A percentile compares a stretch with the other conserved stretches of the same genome.
These are phyloP conservation scores for Hyaloscypha finlandica DNA, from an alignment of 495 filamentous ascomycete species.

Conservation along the genomic window DNA sequence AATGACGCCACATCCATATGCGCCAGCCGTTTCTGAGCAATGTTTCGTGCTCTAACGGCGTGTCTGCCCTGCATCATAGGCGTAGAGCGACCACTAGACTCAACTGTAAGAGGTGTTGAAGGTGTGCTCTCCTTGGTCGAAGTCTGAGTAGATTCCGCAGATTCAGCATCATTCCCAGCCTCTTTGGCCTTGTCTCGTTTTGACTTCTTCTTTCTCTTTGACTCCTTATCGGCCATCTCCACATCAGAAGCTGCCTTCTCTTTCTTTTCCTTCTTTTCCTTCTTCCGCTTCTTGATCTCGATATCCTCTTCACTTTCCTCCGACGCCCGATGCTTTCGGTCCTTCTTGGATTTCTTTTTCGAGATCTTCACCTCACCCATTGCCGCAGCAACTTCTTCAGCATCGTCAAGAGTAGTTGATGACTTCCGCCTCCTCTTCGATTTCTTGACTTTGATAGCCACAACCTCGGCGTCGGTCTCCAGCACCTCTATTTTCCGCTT, in stretches of 20 bases:
- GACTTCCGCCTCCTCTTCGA: constrained; percentile 26
- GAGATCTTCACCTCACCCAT: constrained; percentile 1
- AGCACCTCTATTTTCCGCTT: constrained; percentile 26
- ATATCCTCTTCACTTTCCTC: constrained; percentile 36
- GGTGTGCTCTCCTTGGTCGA: constrained; percentile 31
- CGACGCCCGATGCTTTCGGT: constrained; percentile 18
- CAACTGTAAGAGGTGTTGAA: constrained; percentile 30
- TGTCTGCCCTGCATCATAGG: constrained; percentile 55
- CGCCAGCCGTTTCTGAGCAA: constrained; percentile 77
- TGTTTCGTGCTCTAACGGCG: constrained; percentile 67
- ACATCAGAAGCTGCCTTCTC: constrained; percentile 32
- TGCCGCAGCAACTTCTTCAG: constrained; percentile 2
- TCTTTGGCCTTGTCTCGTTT: constrained; percentile 25
- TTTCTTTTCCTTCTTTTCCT: constrained; percentile 39
- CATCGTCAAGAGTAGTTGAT: constrained; percentile 8
- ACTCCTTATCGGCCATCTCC: constrained; percentile 30
- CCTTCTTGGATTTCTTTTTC: constrained; percentile 18
- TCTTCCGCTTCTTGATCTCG: constrained; percentile 40
- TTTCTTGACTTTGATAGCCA: constrained; percentile 28
- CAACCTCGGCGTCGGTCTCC: constrained; percentile 21
- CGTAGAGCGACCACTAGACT: constrained; percentile 35
- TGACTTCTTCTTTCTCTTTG: constrained; percentile 35
- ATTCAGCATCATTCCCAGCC: constrained; percentile 22
- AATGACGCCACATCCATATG: constrained; percentile 69
- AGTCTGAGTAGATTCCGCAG: constrained; percentile 32